Evolutionary conservation across 1,284 basidiomycete genomes (phyloP), one percentile per base, ranked within the genome.

Genomic region (Microbotryum silenes-acaulis): DNA sequence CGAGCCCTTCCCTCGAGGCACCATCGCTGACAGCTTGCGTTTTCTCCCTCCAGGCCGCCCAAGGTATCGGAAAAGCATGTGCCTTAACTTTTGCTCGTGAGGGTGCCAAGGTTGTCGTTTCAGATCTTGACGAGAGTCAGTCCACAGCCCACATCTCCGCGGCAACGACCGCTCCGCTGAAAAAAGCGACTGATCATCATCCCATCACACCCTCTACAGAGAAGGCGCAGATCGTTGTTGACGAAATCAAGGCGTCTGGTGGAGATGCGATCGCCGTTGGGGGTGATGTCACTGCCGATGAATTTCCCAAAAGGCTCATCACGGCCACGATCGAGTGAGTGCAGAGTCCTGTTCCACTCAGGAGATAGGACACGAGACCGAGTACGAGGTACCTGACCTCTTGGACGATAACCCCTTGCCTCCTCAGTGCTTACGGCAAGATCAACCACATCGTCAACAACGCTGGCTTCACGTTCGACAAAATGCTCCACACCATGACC

Each of bases 101-200:
- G 73, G 89, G 89, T 29, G 89, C 89, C 18, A 90, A 88, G 74
- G 85, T 91, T 51, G 88, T 91, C 65, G 84, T 86, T 56, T 84
- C 84, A 79, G 88, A 72, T 51, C 58, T 72, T 18, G 71, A 72
- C 54, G 64, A 62, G 29, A 87, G 87, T 89, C 70, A 71, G 83
- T 77, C 10, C 18, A 27, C 55, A 52, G 37, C 37, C 14, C 37
- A 42, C 37, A 42, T 42, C 37, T 42, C 37, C 37, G 37, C 37
- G 37, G 37, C 37, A 42, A 42, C 37, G 37, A 18, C 37, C 37
- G 37, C 14, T 42, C 37, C 14, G 37, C 14, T 27, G 42, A 16
- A 25, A 16, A 9, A 42, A 27, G 14, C 3, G 37, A 14, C 14
- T 23, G 18, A 52, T 16, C 37, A 12, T 12, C 37, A 42, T 42